These are phyloP conservation scores for Fusarium foetens DNA, from an alignment of 2,329 filamentous ascomycete species.

Conservation along the genomic window DNA sequence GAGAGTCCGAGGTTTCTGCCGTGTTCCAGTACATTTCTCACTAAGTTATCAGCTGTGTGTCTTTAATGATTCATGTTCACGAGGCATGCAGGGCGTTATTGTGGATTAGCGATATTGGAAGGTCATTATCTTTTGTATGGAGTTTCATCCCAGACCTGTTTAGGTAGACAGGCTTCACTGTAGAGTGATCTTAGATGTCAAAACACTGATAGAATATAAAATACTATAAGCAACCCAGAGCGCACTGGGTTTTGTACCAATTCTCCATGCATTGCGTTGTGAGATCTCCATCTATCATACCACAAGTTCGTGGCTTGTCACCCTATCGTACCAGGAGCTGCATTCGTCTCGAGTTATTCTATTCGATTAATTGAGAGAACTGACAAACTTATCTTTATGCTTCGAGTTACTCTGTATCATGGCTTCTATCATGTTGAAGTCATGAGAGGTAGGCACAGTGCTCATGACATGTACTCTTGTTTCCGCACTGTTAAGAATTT, in stretches of 20 bases:
- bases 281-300: neutral
- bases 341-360: neutral
- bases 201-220: neutral
- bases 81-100: constrained; percentile 25
- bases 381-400: neutral
- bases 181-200: neutral
- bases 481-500: neutral
- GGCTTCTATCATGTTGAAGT: neutral
- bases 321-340: neutral
- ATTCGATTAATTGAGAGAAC: neutral
- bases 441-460: neutral
- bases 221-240: neutral
- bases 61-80: constrained; percentile 26
- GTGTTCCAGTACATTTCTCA: constrained; percentile 99
- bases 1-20: constrained; percentile 83
- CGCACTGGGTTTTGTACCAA: neutral
- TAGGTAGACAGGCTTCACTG: neutral
- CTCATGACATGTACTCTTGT: rapidly evolving
- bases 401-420: neutral
- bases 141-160: constrained; percentile 6
- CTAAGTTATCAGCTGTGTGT: constrained; percentile 43
- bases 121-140: constrained; percentile 3
- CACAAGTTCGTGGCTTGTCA: neutral
- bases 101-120: constrained; percentile 7
- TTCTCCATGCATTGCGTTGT: neutral